Conservation (phyloP, 495 filamentous ascomycete species). For the Talaromyces liani region DNA sequence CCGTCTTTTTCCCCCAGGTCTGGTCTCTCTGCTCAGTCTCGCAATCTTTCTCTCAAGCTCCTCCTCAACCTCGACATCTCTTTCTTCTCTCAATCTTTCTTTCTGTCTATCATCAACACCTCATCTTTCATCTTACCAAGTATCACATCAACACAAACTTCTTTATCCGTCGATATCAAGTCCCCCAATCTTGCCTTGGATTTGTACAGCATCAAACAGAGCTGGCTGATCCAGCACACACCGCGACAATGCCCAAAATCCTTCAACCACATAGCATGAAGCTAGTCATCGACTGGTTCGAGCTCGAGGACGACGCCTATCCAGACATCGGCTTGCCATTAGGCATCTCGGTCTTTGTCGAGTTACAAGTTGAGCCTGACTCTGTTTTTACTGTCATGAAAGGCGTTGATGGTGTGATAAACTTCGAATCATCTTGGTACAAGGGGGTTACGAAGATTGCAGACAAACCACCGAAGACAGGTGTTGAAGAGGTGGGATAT, state of each 20-base stretch:
- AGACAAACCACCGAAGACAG: not conserved
- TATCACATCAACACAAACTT: not conserved
- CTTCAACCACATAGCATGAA: not conserved
- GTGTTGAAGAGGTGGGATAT: not conserved
- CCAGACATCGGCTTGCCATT: not conserved
- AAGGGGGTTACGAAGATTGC: not conserved
- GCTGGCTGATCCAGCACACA: not conserved
- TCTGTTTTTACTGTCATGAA: not conserved
- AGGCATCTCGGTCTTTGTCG: not conserved
- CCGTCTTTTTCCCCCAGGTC: not conserved
- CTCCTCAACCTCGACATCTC: too few species aligned
- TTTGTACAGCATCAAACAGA: not conserved
- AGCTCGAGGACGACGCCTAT: not conserved
- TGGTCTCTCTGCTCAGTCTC: not conserved
- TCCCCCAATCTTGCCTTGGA: not conserved
- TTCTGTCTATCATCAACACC: not conserved
- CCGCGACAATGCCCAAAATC: not conserved
- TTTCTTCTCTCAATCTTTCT: not conserved
- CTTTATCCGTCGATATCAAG: not conserved
- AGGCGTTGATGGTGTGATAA: not conserved
- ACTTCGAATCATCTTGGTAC: not conserved
- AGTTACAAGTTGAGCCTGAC: not conserved
- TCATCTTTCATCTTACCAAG: not conserved
- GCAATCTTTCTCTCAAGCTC: too few species aligned
- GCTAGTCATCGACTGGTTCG: not conserved